A percentile compares a stretch with the other conserved stretches of the same genome.
Evolutionary conservation across 805 yeast species (phyloP).

Genomic region (Candida michaelii): DNA sequence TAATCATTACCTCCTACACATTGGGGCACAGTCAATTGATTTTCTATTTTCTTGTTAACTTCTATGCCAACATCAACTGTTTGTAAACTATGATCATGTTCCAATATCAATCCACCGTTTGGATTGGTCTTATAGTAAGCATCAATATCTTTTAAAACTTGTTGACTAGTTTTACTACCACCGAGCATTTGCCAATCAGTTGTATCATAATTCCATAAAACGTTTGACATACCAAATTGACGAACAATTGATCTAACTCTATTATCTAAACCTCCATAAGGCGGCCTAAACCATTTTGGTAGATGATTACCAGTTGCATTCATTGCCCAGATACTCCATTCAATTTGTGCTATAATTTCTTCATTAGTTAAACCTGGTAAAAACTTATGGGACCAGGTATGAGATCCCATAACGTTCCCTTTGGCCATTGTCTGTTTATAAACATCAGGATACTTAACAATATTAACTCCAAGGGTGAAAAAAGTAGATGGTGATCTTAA

Average conservation of each 20-base stretch:
- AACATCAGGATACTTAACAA: constrained; percentile 72
- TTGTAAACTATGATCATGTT: constrained; percentile 71
- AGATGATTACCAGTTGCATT: constrained; percentile 86
- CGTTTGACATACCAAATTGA: constrained; percentile 84
- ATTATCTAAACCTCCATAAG: constrained; percentile 92
- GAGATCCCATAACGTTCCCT: constrained; percentile 85
- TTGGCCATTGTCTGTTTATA: constrained; percentile 52
- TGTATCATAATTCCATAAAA: constrained; percentile 88
- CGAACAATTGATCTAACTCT: constrained; percentile 76
- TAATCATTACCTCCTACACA: constrained; percentile 71
- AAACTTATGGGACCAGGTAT: constrained; percentile 90
- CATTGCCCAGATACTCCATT: constrained; percentile 98
- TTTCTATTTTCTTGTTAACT: constrained; percentile 51
- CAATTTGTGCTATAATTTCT: constrained; percentile 80
- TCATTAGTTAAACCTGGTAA: constrained; percentile 78
- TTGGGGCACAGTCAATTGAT: constrained; percentile 76
- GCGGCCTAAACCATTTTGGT: constrained; percentile 95
- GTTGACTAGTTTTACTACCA: constrained; percentile 46
- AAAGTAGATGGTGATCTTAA: constrained; percentile 65
- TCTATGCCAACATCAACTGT: constrained; percentile 72
- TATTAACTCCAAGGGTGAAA: constrained; percentile 81
- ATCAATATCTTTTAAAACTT: constrained; percentile 55
- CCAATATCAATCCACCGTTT: constrained; percentile 68
- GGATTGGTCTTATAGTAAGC: constrained; percentile 41
- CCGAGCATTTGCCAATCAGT: constrained; percentile 79